These are phyloP conservation scores for Saccharomycopsis schoenii DNA, from an alignment of 805 yeast species.

Conservation along the genomic window DNA sequence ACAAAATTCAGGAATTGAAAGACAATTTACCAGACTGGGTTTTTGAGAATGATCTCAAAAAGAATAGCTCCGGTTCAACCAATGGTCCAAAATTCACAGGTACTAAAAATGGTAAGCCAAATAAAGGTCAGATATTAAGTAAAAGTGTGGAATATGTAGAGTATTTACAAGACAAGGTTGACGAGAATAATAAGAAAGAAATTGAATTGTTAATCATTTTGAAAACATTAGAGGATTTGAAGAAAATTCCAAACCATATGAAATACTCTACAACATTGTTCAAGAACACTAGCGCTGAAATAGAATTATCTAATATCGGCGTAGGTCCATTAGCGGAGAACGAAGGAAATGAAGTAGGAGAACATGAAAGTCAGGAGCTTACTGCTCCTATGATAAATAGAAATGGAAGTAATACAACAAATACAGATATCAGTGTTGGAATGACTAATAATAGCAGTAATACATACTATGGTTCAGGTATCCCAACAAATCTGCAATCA, in stretches of 20 bases:
- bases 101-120: conserved; percentile 76
- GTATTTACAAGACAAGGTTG: conserved; percentile 59
- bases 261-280: conserved; percentile 27
- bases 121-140: conserved; percentile 71
- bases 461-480: neutral
- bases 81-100: conserved; percentile 28
- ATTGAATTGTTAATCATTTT: conserved; percentile 58
- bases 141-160: conserved; percentile 68
- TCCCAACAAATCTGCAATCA: neutral
- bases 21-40: conserved; percentile 35
- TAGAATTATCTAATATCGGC: conserved; percentile 66
- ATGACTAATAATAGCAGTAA: neutral
- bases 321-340: conserved; percentile 62
- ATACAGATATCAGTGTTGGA: neutral
- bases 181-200: conserved; percentile 68
- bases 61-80: neutral
- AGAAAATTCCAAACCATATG: conserved; percentile 31
- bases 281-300: conserved; percentile 68
- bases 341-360: conserved; percentile 12
- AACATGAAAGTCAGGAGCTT: neutral
- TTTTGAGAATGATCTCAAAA: conserved; percentile 29
- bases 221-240: conserved; percentile 40
- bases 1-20: conserved; percentile 44
- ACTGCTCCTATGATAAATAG: neutral
- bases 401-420: conserved; percentile 1